Base-by-base conservation (phyloP, 768 basidiomycete genomes). In the Pleurotus djamor region DNA sequence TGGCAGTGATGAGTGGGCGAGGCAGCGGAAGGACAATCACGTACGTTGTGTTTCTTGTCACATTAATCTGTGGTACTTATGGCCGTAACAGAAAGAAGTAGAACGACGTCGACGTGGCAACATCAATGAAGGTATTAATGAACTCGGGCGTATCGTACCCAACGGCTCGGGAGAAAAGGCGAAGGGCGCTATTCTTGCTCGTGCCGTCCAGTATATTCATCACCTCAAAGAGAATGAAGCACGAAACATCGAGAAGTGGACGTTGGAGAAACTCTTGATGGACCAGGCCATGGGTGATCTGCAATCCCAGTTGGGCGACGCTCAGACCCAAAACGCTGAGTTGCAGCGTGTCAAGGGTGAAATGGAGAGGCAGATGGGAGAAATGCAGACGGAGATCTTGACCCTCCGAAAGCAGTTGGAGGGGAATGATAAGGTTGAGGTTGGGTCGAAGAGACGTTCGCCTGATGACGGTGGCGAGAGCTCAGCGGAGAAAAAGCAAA, bases 41-140 rank as follows among this genome's bases (percentile, higher is more conserved):
- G 90, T 88, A 67, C 35, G 86, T 76, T 21, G 38, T 43, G 28
- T 0, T 16, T n/a, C 52, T 34, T 38, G 43, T 41, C 5, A 8
- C 47, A 5, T 6, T 45, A 34, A 16, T 54, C 4, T 34, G 4
- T 36, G 21, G 3, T 5, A 10, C 52, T 8, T 44, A 16, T 12
- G 16, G 34, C 12, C n/a, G 28, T 34, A 5, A 54, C 76, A 98
- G 96, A 98, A 98, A 92, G 95, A 98, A 76, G 95, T 98, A 10
- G 96, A 99, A 72, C 90, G 96, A 56, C 86, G 94, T 38, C 88
- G 96, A 56, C 82, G 96, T 49, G 95, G 95, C 14, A 94, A 94
- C 65, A 98, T 99, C 75, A 97, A 96, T 73, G 91, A 96, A 62
- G 96, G 96, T 0, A 97, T 99, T 76, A 94, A 91, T 67, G 90